Percentiles rank a stretch among this genome's conserved stretches.
phyloP scores from a whole-genome alignment of 2,329 filamentous ascomycete species.

The Exophiala sp. region DNA sequence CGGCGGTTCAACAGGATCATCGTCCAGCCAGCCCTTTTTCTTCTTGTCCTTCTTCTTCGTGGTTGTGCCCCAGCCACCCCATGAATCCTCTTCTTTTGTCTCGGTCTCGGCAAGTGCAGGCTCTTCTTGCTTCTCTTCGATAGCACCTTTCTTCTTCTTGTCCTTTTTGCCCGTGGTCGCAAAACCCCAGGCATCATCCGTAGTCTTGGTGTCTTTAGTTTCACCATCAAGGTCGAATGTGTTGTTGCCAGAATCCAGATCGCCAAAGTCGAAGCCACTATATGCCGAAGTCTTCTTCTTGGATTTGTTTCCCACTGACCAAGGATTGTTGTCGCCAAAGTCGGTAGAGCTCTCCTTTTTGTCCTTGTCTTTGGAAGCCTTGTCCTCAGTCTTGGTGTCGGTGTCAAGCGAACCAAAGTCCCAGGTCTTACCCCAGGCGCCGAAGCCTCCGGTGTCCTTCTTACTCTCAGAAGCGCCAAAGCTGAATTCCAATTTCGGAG shows the following conservation, averaged over 20 bases:
- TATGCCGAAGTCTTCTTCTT: conserved; percentile 36
- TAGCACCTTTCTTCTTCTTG: conserved; percentile 44
- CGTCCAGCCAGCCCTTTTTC: conserved; percentile 32
- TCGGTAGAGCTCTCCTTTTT: conserved; percentile 28
- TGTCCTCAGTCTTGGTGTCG: conserved; percentile 32
- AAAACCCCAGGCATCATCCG: conserved; percentile 40
- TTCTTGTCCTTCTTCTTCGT: conserved; percentile 48
- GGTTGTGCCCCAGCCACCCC: conserved; percentile 32
- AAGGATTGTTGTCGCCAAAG: conserved; percentile 36
- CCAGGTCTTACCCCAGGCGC: conserved; percentile 61
- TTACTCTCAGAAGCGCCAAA: conserved; percentile 49
- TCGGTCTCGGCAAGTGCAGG: conserved; percentile 22
- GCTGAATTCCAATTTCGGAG: conserved; percentile 56
- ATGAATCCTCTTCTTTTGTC: conserved; percentile 33
- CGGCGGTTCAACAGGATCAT: conserved; percentile 27
- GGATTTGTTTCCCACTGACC: conserved; percentile 37
- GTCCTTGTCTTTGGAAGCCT: conserved; percentile 27
- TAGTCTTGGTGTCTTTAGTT: conserved; percentile 39
- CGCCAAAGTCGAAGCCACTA: conserved; percentile 42
- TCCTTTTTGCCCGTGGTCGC: conserved; percentile 41
- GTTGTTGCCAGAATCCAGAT: conserved; percentile 41
- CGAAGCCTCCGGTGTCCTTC: conserved; percentile 45
- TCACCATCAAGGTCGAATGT: conserved; percentile 44
- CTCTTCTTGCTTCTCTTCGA: conserved; percentile 37
- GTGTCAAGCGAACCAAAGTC: conserved; percentile 41